Conservation (phyloP, 2,329 filamentous ascomycete species). For the Fusarium anthophilum region DNA sequence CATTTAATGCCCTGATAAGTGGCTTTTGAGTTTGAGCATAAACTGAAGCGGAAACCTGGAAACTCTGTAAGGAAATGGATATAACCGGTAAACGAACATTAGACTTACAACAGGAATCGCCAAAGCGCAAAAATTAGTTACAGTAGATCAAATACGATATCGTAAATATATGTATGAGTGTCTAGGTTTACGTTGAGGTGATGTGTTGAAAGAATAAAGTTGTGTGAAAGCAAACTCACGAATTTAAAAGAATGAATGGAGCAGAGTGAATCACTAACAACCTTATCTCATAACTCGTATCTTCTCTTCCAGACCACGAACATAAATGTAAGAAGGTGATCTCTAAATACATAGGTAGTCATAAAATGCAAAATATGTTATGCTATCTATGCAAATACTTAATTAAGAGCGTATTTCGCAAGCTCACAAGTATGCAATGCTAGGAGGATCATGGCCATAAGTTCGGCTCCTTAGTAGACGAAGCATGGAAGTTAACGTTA, state of each 20-base stretch:
- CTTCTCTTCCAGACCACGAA: too few species aligned
- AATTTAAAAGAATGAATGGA: background rate
- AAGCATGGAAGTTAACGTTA: fast-evolving
- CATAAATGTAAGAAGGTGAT: too few species aligned
- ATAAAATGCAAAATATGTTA: fast-evolving
- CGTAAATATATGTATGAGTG: background rate
- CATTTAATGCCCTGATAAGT: fast-evolving
- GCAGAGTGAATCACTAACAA: background rate
- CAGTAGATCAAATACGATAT: background rate
- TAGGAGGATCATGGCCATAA: background rate
- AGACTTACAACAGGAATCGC: background rate
- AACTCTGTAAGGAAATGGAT: too few species aligned
- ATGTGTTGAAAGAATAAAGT: background rate
- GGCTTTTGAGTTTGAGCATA: fast-evolving
- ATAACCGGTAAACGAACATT: fast-evolving
- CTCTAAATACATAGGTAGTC: too few species aligned
- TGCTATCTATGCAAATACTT: too few species aligned
- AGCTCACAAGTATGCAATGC: background rate
- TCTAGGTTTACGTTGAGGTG: fast-evolving
- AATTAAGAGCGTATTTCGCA: background rate
- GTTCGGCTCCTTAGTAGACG: fast-evolving
- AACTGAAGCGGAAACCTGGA: background rate
- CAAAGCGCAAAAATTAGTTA: background rate
- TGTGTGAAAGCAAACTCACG: background rate
- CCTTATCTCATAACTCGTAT: too few species aligned